Evolutionary conservation across 1,139 yeast genomes (phyloP), one percentile per base, ranked within the genome.

Genomic region (Suhomyces bribrorum): DNA sequence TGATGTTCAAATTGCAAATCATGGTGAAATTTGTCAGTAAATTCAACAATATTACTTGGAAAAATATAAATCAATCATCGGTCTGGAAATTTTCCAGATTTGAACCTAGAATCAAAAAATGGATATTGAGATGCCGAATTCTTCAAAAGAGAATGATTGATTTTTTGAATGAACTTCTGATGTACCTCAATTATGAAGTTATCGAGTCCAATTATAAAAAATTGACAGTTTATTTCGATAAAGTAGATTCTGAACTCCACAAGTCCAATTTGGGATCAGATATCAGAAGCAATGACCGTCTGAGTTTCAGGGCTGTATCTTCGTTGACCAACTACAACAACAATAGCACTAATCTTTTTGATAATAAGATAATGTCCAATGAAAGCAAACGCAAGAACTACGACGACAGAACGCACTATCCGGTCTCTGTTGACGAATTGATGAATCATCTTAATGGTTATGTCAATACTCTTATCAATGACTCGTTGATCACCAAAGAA

Each of bases 1-100:
- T 88, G 23, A 64, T 89, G 40, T 88, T 86, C 52, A 79, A 96
- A 47, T 82, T 86, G 48, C 68, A 86, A 31, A 62, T 83, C 20
- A 73, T 82, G 26, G 57, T 88, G 15, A 81, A 81, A 45, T 81
- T 79, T 52, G 69, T 86, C 8, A 81, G 79, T 50, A 75, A 77
- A 43, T 65, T 75, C 15, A 69, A 86, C 38, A 83, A 78, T 41
- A 70, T 70, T 17, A 77, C 87, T 0, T 88, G 96, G 96, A 66
- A 74, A 29, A 94, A 85, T 48, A 78, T 85, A 31, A 77, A 76
- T 48, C 78, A 77, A 50, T 79, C 87, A 12, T 62, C 68, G 12
- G 79, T 81, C 9, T 89, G 97, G 97, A 73, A 69, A 27, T 73
- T 73, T 50, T 57, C 59, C 5, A 65, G 70, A 12, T 70, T 60